Evolutionary conservation across 768 basidiomycete genomes (phyloP), one percentile per base, ranked within the genome.

Genomic region (Suillus ampliporus): DNA sequence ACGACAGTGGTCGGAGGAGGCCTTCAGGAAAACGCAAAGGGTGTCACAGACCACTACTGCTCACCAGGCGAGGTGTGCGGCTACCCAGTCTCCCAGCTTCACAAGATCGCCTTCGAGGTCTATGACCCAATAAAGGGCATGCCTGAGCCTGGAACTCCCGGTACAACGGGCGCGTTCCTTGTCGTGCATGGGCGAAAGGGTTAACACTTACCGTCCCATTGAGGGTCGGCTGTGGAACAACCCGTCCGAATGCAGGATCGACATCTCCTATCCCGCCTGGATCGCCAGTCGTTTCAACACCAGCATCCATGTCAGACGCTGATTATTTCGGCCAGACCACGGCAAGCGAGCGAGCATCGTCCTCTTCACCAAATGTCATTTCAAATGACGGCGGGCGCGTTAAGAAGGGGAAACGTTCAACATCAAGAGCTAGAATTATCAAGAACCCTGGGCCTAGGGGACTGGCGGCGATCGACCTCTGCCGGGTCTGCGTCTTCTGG

Each of bases 91-190:
- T 95, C 94, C 23, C 96, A 98, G 71, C 82, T 97, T 61, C 95
- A 97, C 81, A 97, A 97, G 80, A 90, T 97, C 65, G 94, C 94
- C 1, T 94, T 96, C 66, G 94, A 96, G 78, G 92, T 96, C 17
- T 94, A 86, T 67, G 94, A 94, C 69, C 78, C 84, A 11, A 80
- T 77, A 67, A 90, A 88, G 74, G 83, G 83, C 52, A 80, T 86
- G 74, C 89, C 91, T 4, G 90, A 93, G 59, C 85, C 86, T 13
- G 92, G 92, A 31, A 89, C 89, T 1, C 90, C 91, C 1, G 94
- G 94, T 21, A 73, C 82, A 40, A 89, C 87, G 8, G 92, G 94
- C 46, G 87, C 92, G 9, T 96, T 94, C 84, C 75, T n/a, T 95
- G 65, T 92, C 91, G 10, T 95, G 94, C 78, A 90, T 94, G 89